Conservation (phyloP, 306 rosid species). For the Cajanus cajan region DNA sequence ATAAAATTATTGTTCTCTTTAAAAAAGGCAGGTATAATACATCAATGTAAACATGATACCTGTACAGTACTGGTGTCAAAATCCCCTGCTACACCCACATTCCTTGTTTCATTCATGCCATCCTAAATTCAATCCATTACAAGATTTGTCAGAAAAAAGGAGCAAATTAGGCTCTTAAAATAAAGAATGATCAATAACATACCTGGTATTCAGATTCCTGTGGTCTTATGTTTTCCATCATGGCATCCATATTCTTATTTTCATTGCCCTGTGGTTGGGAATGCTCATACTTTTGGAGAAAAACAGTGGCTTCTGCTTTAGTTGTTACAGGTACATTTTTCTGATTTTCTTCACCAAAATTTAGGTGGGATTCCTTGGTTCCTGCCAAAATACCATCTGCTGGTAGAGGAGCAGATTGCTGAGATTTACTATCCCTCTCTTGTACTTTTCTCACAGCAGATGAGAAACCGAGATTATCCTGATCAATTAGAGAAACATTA, state of each 20-base stretch:
- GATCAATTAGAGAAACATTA: slow-evolving; percentile 75
- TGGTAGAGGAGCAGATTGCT: slow-evolving; percentile 44
- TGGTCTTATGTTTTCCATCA: slow-evolving; percentile 56
- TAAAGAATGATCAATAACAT: slow-evolving; percentile 31
- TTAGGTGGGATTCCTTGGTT: slow-evolving; percentile 44
- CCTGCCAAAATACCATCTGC: slow-evolving; percentile 41
- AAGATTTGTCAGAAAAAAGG: slow-evolving; percentile 25
- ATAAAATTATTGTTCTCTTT: slow-evolving; percentile 1
- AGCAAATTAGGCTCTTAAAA: neutral
- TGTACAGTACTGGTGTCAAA: slow-evolving; percentile 79
- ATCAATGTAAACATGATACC: slow-evolving; percentile 46
- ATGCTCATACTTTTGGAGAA: slow-evolving; percentile 49
- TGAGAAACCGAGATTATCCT: slow-evolving; percentile 62
- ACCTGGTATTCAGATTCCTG: slow-evolving; percentile 74
- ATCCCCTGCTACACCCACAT: slow-evolving; percentile 50
- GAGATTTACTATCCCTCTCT: slow-evolving; percentile 44
- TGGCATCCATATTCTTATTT: slow-evolving; percentile 52
- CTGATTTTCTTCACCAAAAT: slow-evolving; percentile 48
- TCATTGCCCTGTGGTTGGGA: slow-evolving; percentile 56
- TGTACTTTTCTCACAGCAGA: slow-evolving; percentile 43
- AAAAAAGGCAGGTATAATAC: slow-evolving; percentile 14
- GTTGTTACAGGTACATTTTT: slow-evolving; percentile 45
- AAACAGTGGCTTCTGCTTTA: slow-evolving; percentile 35
- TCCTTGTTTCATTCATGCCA: slow-evolving; percentile 52
- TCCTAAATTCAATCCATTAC: slow-evolving; percentile 49